These are phyloP conservation scores for Geranomyces variabilis DNA, from an alignment of 192 early-diverging fungal species.

Conservation along the genomic window DNA sequence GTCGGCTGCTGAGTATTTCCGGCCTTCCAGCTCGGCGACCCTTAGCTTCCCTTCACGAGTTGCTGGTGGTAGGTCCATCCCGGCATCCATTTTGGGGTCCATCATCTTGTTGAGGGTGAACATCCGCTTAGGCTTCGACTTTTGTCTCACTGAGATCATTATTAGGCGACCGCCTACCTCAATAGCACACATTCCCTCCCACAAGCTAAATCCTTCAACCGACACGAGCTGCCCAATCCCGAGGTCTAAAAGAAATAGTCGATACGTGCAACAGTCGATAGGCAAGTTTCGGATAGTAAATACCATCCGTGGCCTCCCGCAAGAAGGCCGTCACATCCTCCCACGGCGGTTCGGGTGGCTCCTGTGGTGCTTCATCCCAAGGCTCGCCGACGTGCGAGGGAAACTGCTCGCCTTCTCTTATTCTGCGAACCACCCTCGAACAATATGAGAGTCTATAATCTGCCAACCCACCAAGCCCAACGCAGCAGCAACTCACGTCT, in stretches of 20 bases:
- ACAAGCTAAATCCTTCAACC: constrained; percentile 23
- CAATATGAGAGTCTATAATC: too few species aligned
- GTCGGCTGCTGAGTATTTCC: constrained; percentile 17
- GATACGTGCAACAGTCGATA: neutral
- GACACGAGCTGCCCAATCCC: constrained; percentile 20
- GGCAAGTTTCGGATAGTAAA: neutral
- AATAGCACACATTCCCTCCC: constrained; percentile 36
- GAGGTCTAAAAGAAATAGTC: constrained; percentile 12
- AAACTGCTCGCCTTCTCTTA: too few species aligned
- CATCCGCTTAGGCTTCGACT: neutral
- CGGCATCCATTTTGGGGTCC: constrained; percentile 46
- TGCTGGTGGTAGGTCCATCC: constrained; percentile 25
- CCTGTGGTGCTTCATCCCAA: neutral
- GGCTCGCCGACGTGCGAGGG: too few species aligned
- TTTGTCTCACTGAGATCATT: neutral
- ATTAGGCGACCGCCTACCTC: constrained; percentile 20
- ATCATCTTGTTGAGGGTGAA: constrained; percentile 28
- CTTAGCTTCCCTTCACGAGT: neutral
- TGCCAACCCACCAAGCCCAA: too few species aligned
- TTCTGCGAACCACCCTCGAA: too few species aligned
- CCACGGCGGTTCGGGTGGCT: constrained; percentile 3
- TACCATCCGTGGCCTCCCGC: constrained; percentile 28
- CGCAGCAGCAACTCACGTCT: too few species aligned
- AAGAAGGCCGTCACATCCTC: constrained; percentile 32
- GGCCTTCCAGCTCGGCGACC: constrained; percentile 13